Percentiles rank a stretch among this genome's conserved stretches.
phyloP scores from a whole-genome alignment of 768 basidiomycete genomes.

The Leccinum obscurum region DNA sequence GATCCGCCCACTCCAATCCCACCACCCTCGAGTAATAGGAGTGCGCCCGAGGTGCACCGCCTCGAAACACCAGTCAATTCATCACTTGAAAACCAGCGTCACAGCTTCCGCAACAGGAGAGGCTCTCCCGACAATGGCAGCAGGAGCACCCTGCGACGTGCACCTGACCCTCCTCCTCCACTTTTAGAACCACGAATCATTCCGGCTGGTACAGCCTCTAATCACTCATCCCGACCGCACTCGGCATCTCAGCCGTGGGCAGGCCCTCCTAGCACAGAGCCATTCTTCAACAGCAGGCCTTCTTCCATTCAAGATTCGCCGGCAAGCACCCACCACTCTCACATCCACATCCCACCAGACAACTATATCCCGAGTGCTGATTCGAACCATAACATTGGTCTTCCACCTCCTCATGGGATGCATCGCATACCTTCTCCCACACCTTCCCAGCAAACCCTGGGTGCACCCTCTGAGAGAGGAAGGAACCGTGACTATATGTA shows the following conservation, averaged over 20 bases:
- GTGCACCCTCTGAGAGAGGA: conserved; percentile 19
- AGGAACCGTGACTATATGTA: conserved; percentile 28
- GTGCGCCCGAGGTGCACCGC: conserved; percentile 29
- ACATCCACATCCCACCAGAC: conserved; percentile 43
- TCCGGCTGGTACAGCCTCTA: conserved; percentile 12
- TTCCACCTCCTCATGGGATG: conserved; percentile 56
- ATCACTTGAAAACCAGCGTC: conserved; percentile 20
- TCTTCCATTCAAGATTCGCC: conserved; percentile 24
- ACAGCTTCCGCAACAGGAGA: conserved; percentile 21
- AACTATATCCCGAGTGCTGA: conserved; percentile 49
- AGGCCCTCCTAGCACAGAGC: conserved; percentile 7
- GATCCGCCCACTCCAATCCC: conserved; percentile 16
- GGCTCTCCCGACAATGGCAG: conserved; percentile 16
- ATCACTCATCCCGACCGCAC: conserved; percentile 19
- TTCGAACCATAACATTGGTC: conserved; percentile 37
- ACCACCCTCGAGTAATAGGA: conserved; percentile 13
- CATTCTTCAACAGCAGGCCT: conserved; percentile 15
- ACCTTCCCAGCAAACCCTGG: conserved; percentile 27
- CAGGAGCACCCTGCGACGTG: conserved; percentile 16
- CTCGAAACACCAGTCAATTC: conserved; percentile 18
- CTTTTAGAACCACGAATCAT: conserved; percentile 18
- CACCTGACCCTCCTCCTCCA: conserved; percentile 10
- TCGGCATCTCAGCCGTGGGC: conserved; percentile 21
- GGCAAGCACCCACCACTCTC: conserved; percentile 12
- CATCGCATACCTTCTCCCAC: conserved; percentile 33